These are phyloP conservation scores for Skeletonema grethae DNA, from an alignment of 108 stramenopile genomes.

Conservation along the genomic window DNA sequence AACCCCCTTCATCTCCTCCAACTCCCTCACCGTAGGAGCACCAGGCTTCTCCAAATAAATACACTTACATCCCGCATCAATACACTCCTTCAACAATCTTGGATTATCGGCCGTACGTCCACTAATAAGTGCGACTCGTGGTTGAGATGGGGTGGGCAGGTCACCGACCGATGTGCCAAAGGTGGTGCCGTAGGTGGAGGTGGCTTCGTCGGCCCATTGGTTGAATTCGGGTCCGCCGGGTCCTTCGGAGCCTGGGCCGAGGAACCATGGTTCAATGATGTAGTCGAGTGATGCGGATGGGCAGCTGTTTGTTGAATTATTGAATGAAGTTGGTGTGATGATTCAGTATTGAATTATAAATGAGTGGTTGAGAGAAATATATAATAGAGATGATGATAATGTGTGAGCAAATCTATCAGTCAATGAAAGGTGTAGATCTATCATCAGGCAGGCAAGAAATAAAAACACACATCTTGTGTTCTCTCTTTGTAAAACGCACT, in stretches of 20 bases:
- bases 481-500: too few species aligned
- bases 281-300: conserved; percentile 80
- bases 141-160: conserved; percentile 70
- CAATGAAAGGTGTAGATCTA: not conserved
- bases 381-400: not conserved
- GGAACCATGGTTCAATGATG: conserved; percentile 89
- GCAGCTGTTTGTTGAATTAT: conserved; percentile 52
- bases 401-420: conserved; percentile 10
- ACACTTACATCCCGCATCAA: conserved; percentile 64
- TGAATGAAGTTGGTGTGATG: too few species aligned
- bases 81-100: conserved; percentile 78
- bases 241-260: conserved; percentile 70
- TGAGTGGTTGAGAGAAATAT: not conserved
- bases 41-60: conserved; percentile 94
- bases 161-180: conserved; percentile 65
- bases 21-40: conserved; percentile 85
- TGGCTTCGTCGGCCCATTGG: conserved; percentile 56
- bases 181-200: conserved; percentile 59
- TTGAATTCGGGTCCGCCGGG: conserved; percentile 81
- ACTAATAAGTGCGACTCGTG: conserved; percentile 79
- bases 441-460: not conserved
- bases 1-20: conserved; percentile 72
- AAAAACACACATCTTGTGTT: too few species aligned
- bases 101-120: conserved; percentile 94
- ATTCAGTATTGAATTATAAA: too few species aligned